Evolutionary conservation across 1,284 basidiomycete genomes (phyloP).

Genomic region (Tilletia walkeri): DNA sequence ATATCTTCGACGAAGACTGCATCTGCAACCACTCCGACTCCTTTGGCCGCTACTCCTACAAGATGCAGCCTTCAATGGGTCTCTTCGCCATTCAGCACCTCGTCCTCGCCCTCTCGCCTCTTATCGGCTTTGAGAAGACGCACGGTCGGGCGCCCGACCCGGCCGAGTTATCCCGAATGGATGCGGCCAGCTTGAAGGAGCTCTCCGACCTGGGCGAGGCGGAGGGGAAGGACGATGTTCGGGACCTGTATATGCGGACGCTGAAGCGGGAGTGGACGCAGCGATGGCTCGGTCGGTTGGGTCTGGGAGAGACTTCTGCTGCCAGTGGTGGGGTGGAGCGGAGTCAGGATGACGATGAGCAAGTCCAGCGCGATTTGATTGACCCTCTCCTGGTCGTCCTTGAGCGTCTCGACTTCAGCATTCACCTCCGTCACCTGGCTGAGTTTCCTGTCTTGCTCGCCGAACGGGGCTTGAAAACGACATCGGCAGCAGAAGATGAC

Average conservation of each 20-base stretch:
- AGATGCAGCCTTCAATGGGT: constrained; percentile 59
- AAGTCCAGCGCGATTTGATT: constrained; percentile 20
- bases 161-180: constrained; percentile 34
- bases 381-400: constrained; percentile 26
- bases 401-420: constrained; percentile 33
- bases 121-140: constrained; percentile 39
- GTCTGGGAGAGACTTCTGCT: constrained; percentile 20
- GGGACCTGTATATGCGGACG: constrained; percentile 33
- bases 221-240: constrained; percentile 30
- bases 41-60: constrained; percentile 81
- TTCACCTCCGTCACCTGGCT: constrained; percentile 37
- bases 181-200: constrained; percentile 29
- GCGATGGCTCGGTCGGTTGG: constrained; percentile 37
- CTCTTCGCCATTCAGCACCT: constrained; percentile 34
- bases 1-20: constrained; percentile 66
- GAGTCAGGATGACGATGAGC: neutral
- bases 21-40: constrained; percentile 93
- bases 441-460: constrained; percentile 24
- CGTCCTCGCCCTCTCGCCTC: constrained; percentile 29
- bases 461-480: neutral
- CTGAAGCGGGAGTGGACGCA: constrained; percentile 41
- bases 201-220: constrained; percentile 36
- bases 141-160: constrained; percentile 53
- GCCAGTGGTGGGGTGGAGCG: constrained; percentile 21
- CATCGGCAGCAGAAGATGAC: neutral